Evolutionary conservation across 129 eudicot species (phyloP), one percentile per base, ranked within the genome.

Genomic region (Flaveria linearis): DNA sequence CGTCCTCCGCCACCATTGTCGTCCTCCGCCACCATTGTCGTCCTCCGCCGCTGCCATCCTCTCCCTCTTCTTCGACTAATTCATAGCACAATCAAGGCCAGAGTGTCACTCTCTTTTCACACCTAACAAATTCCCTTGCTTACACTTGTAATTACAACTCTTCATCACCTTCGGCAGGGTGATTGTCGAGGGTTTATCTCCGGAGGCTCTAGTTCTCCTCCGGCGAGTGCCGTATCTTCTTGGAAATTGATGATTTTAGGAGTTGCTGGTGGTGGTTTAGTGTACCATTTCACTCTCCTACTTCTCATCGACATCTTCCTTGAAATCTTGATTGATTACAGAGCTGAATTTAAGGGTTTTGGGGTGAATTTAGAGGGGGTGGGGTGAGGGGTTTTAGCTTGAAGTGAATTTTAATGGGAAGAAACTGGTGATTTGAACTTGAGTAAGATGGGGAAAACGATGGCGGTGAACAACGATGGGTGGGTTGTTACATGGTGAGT

Each of bases 241-340:
- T 28, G 97, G 97, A 3, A 75, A 85, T 93, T 85, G 74, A 93
- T 90, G 84, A 90, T 87, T 70, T 85, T 88, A 9, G 95, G 97
- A 73, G 80, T 86, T 0, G 95, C 91, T 43, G 95, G 95, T 15
- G 95, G 92, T 72, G 86, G 89, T 17, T 84, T 78, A 45, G 90
- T 86, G 41, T 85, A 84, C 90, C 91, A 81, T 78, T 83, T 90
- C 42, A 88, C 68, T 50, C 78, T 88, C 41, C 89, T 80, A 20
- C 26, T 74, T 71, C 81, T 69, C 52, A 28, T 71, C 76, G 84
- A 79, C 88, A 83, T 84, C 50, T 74, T 60, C 4, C 33, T 63
- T 76, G 26, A 56, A 28, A 25, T 14, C 14, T 61, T 77, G 43
- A 45, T 51, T 8, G n/a, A 43, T 68, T 25, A 20, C 30, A 43